Evolutionary conservation across 257 asterid species (phyloP).

Genomic region (Solanum sparsipilum): DNA sequence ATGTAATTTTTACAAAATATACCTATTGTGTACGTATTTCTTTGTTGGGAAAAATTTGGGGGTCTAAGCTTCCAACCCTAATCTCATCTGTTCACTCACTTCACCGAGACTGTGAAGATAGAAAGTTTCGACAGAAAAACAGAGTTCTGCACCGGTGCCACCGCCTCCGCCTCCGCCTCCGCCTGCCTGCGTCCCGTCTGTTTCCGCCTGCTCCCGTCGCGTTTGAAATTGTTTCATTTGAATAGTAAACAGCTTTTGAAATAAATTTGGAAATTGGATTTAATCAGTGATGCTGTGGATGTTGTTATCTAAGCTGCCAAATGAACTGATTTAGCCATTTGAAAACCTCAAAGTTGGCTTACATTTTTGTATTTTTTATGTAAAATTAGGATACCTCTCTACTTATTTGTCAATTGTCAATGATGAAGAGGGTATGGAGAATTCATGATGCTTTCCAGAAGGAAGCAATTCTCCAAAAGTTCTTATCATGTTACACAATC

Average conservation of each 20-base stretch:
- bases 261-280: neutral
- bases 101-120: neutral
- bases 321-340: neutral
- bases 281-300: neutral
- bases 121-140: neutral
- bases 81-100: neutral
- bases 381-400: neutral
- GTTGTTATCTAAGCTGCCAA: neutral
- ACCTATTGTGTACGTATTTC: neutral
- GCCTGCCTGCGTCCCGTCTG: neutral
- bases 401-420: neutral
- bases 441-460: neutral
- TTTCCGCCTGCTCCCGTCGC: neutral
- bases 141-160: neutral
- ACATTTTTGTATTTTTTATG: neutral
- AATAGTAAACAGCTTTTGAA: neutral
- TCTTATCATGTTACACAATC: neutral
- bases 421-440: constrained; percentile 16
- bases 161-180: neutral
- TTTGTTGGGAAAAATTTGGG: neutral
- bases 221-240: neutral
- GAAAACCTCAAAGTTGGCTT: neutral
- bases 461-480: neutral
- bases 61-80: neutral
- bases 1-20: neutral